phyloP scores from a whole-genome alignment of 2,329 filamentous ascomycete genomes.

The Penicillium sclerotigenum region DNA sequence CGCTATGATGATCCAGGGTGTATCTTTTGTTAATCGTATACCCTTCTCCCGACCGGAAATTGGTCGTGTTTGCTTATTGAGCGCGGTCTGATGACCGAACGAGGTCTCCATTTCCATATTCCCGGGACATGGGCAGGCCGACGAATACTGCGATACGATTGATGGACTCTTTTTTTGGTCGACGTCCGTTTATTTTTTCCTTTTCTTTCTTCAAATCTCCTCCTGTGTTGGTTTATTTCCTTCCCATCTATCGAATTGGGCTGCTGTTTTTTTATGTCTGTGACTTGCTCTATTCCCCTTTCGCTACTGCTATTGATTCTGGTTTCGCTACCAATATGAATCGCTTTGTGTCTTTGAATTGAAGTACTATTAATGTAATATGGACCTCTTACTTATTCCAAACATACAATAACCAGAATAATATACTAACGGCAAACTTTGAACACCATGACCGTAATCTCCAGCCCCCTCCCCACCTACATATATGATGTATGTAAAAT shows the following conservation, averaged over 20 bases:
- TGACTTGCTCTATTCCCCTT: slow-evolving; percentile 35
- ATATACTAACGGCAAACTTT: not conserved
- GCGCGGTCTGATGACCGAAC: not conserved
- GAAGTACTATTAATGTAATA: not conserved
- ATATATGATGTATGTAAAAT: no score
- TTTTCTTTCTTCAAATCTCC: slow-evolving; percentile 4
- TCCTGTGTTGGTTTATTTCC: slow-evolving; percentile 3
- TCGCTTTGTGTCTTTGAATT: slow-evolving; percentile 11
- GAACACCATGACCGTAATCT: not conserved
- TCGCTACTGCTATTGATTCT: slow-evolving; percentile 22
- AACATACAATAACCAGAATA: not conserved
- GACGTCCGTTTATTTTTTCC: slow-evolving; percentile 1
- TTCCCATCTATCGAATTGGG: not conserved
- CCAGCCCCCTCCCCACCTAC: no score
- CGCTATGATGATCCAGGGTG: slow-evolving; percentile 1
- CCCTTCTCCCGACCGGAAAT: slow-evolving; percentile 12
- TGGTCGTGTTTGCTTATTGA: slow-evolving; percentile 17
- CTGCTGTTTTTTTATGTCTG: slow-evolving; percentile 13
- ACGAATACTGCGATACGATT: slow-evolving; percentile 19
- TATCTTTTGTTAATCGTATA: slow-evolving; percentile 11
- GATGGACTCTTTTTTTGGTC: slow-evolving; percentile 12
- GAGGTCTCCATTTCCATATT: not conserved
- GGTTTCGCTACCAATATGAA: slow-evolving; percentile 22
- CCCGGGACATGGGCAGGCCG: slow-evolving; percentile 1
- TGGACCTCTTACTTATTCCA: not conserved